Conservation (phyloP, 768 basidiomycete genomes). For the Crepidotus variabilis region DNA sequence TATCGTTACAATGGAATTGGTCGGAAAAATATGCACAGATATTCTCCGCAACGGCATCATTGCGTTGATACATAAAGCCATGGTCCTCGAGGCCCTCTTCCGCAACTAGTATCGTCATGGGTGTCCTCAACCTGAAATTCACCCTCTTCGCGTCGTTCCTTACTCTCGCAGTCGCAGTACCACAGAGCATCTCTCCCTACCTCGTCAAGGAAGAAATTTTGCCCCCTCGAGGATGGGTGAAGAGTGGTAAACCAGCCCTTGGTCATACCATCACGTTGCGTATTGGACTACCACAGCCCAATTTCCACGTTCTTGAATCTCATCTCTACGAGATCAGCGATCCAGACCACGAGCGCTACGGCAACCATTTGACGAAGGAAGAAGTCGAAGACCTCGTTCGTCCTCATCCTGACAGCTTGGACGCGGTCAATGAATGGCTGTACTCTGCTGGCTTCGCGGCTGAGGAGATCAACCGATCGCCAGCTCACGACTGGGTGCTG, state of each 20-base stretch:
- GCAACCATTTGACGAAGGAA: slow-evolving; percentile 56
- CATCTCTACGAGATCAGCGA: slow-evolving; percentile 55
- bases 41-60: no score
- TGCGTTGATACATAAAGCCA: no score
- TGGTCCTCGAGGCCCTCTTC: no score
- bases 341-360: slow-evolving; percentile 46
- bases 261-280: slow-evolving; percentile 49
- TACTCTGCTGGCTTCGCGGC: slow-evolving; percentile 47
- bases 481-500: slow-evolving; percentile 67
- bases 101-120: no score
- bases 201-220: slow-evolving; percentile 28
- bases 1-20: no score
- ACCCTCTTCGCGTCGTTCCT: not conserved
- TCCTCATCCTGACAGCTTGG: slow-evolving; percentile 51
- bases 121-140: no score
- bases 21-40: no score
- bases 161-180: not conserved
- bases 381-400: slow-evolving; percentile 61
- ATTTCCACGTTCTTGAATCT: slow-evolving; percentile 43
- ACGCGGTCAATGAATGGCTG: slow-evolving; percentile 59
- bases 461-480: slow-evolving; percentile 45
- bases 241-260: slow-evolving; percentile 36
- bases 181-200: not conserved
- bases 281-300: slow-evolving; percentile 51
- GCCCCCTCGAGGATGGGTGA: slow-evolving; percentile 47